Evolutionary conservation across 352 stramenopile species (phyloP).

Genomic region (Phytopythium helicoides): DNA sequence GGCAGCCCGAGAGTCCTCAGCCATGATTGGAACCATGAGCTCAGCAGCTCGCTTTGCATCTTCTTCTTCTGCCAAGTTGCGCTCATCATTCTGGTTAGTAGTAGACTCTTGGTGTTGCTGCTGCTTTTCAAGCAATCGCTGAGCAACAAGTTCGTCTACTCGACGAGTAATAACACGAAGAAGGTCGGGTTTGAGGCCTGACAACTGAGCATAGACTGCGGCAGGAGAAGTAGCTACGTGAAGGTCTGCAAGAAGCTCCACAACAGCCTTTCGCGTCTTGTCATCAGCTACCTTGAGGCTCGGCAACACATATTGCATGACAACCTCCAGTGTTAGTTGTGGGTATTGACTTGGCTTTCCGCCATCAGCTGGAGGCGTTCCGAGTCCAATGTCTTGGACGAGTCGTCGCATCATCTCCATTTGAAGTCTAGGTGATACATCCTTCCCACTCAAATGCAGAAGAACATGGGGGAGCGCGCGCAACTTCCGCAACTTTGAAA

Average conservation of each 20-base stretch:
- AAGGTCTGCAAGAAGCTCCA: constrained; percentile 69
- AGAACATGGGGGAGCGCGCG: constrained; percentile 53
- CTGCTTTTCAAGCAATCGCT: constrained; percentile 28
- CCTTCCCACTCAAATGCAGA: constrained; percentile 58
- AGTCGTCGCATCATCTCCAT: constrained; percentile 58
- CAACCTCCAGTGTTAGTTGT: constrained; percentile 47
- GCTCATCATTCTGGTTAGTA: constrained; percentile 50
- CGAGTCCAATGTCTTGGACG: constrained; percentile 50
- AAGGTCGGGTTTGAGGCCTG: constrained; percentile 70
- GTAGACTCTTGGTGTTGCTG: constrained; percentile 22
- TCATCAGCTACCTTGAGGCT: constrained; percentile 76
- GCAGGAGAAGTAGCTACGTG: constrained; percentile 28
- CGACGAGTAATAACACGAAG: constrained; percentile 69
- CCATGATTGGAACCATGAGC: constrained; percentile 30
- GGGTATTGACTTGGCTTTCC: constrained; percentile 7
- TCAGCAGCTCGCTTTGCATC: constrained; percentile 20
- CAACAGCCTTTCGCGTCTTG: constrained; percentile 66
- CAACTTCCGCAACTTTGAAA: constrained; percentile 64
- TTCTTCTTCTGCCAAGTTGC: constrained; percentile 17
- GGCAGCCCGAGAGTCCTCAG: constrained; percentile 50
- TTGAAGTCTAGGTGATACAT: constrained; percentile 48
- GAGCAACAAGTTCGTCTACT: constrained; percentile 62
- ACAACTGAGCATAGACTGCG: constrained; percentile 38
- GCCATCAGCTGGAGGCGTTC: constrained; percentile 8
- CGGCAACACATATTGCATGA: constrained; percentile 67